phyloP scores from a whole-genome alignment of 768 basidiomycete species.

The Cyclocybe aegerita region DNA sequence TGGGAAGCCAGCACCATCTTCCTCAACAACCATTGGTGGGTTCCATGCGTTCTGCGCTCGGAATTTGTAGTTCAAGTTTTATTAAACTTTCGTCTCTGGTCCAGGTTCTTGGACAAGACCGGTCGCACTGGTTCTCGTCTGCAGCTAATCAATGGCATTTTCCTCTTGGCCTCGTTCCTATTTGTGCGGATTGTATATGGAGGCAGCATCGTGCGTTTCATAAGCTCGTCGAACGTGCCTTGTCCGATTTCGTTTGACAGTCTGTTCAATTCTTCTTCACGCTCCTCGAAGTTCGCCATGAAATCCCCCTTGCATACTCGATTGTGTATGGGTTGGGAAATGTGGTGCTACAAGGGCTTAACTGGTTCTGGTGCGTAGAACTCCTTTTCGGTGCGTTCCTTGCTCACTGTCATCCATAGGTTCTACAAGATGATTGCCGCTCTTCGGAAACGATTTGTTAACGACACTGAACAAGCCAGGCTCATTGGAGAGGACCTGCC shows the following conservation, averaged over 20 bases:
- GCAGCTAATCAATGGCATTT: conserved; percentile 71
- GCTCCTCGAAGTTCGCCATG: conserved; percentile 50
- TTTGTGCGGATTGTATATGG: conserved; percentile 73
- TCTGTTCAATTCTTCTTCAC: conserved; percentile 67
- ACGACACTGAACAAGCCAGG: conserved; percentile 17
- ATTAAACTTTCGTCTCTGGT: neutral
- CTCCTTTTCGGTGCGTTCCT: neutral
- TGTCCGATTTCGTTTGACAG: conserved; percentile 30
- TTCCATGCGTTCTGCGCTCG: neutral
- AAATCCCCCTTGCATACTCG: conserved; percentile 52
- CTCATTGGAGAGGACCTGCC: conserved; percentile 17
- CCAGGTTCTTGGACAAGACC: conserved; percentile 77
- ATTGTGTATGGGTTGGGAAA: conserved; percentile 59
- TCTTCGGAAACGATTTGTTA: conserved; percentile 58
- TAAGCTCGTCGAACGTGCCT: neutral
- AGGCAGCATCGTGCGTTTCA: conserved; percentile 39
- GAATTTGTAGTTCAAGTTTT: neutral
- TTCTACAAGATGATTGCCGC: conserved; percentile 73
- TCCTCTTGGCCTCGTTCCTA: conserved; percentile 69
- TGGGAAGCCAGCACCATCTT: conserved; percentile 90
- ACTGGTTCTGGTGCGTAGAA: conserved; percentile 71
- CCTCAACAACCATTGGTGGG: conserved; percentile 84
- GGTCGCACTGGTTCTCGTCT: conserved; percentile 64
- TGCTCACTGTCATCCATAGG: conserved; percentile 36
- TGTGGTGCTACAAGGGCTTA: conserved; percentile 66